Base-by-base conservation (phyloP, 1,284 basidiomycete genomes). In the Rhodotorula mucilaginosa region DNA sequence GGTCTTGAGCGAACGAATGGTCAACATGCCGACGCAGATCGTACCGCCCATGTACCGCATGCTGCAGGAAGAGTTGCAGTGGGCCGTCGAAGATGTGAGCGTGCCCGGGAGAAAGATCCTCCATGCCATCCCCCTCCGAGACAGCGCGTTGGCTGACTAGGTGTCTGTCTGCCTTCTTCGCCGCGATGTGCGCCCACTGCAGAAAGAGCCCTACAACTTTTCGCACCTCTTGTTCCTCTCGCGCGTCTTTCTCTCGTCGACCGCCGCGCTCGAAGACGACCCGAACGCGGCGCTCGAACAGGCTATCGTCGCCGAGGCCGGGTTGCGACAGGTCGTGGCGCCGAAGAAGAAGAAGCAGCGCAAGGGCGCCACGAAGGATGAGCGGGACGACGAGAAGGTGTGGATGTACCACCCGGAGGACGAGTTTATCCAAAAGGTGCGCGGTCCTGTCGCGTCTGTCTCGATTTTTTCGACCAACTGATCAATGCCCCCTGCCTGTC, bases 1-100 rank as follows among this genome's bases (percentile, higher is more conserved):
- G 29, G 85, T 96, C 19, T 84, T 97, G 76, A 91, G 89, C 70
- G 91, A 96, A 79, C 86, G 94, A 2, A 84, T 97, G 68, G 86
- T 95, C 78, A 97, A 97, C 80, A 93, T 97, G 87, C 94, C 94
- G 0, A 88, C 92, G 6, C 91, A 96, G 77, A 87, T 93, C 56
- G 86, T 94, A 26, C 90, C 92, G 18, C 93, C 92, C 2, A 89
- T 95, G 87, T 96, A 94, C 81, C 85, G 85, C 65, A 92, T 96
- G 90, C 84, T 97, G 31, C 82, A 84, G 0, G 88, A 90, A 60
- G 93, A 97, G 80, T 83, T 95, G n/a, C 83, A 87, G 63, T 87
- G 84, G 82, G 90, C 89, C 2, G 81, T 86, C 51, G 84, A 86
- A 58, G 87, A 89, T 65, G 89, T 89, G 61, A 52, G 75, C 60